Evolutionary conservation across 768 basidiomycete species (phyloP).

Genomic region (Lentinula detonsa): DNA sequence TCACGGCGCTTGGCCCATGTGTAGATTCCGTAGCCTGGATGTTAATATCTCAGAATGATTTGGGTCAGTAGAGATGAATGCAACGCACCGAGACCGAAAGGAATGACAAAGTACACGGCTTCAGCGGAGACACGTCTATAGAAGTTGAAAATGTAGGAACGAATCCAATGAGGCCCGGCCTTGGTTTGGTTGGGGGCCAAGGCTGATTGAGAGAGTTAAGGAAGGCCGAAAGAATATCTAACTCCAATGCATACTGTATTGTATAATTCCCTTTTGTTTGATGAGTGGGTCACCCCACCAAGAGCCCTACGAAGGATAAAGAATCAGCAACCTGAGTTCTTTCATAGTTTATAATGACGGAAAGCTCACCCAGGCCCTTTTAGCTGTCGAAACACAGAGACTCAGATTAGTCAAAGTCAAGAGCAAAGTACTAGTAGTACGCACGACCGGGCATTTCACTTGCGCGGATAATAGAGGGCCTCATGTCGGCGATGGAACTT

Average conservation of each 20-base stretch:
- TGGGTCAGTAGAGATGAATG: not conserved
- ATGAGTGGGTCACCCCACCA: conserved; percentile 86
- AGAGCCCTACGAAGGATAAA: conserved; percentile 44
- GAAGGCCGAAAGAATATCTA: not conserved
- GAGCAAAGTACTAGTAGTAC: conserved; percentile 21
- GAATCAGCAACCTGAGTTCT: not conserved
- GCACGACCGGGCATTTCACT: conserved; percentile 84
- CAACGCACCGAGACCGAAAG: conserved; percentile 69
- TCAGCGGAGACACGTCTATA: conserved; percentile 71
- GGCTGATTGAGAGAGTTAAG: conserved; percentile 32
- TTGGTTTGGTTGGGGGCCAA: conserved; percentile 80
- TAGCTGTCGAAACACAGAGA: conserved; percentile 40
- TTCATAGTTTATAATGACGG: not conserved
- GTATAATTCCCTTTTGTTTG: conserved; percentile 70
- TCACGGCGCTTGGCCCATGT: conserved; percentile 72
- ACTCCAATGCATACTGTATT: conserved; percentile 63
- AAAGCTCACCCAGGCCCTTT: conserved; percentile 66
- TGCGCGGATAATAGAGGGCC: conserved; percentile 49
- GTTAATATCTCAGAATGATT: not conserved
- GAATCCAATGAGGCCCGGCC: conserved; percentile 64
- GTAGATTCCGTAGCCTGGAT: conserved; percentile 64
- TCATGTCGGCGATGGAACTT: conserved; percentile 37
- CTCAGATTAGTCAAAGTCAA: conserved; percentile 5
- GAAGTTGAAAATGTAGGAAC: conserved; percentile 82
- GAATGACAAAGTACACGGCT: conserved; percentile 72